A percentile compares a stretch with the other conserved stretches of the same genome.
Evolutionary conservation across 202 grass and related monocot species (phyloP).

Genomic region (Saccharum hybrid): DNA sequence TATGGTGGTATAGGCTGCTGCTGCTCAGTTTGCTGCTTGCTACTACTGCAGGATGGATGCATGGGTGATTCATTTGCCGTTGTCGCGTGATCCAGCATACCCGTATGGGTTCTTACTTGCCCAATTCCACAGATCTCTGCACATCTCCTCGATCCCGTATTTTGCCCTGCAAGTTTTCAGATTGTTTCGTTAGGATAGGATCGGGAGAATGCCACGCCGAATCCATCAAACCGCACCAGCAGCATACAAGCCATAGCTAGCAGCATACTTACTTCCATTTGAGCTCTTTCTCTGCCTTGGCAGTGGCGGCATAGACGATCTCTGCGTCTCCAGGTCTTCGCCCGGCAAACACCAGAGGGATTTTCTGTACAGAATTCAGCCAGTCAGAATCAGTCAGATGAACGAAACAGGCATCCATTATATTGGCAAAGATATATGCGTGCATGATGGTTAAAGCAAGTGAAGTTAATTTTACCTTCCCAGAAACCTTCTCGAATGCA

Average conservation of each 20-base stretch:
- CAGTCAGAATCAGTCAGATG: neutral
- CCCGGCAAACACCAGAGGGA: slow-evolving; percentile 79
- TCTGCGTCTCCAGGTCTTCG: slow-evolving; percentile 90
- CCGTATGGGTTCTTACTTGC: slow-evolving; percentile 93
- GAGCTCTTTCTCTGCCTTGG: slow-evolving; percentile 85
- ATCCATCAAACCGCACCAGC: neutral
- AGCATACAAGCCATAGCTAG: neutral
- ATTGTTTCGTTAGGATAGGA: neutral
- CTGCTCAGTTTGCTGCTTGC: slow-evolving; percentile 5
- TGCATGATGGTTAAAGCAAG: too few relatives aligned
- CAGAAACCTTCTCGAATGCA: slow-evolving; percentile 82
- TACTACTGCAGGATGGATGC: neutral
- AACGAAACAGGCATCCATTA: too few relatives aligned
- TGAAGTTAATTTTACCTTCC: slow-evolving; percentile 56
- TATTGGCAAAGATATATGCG: neutral
- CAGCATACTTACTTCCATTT: slow-evolving; percentile 81
- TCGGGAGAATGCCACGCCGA: neutral
- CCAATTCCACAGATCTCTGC: slow-evolving; percentile 97
- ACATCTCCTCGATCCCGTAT: slow-evolving; percentile 91
- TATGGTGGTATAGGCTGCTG: neutral
- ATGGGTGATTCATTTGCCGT: slow-evolving; percentile 35
- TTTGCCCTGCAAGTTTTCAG: slow-evolving; percentile 61
- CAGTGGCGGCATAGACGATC: slow-evolving; percentile 75
- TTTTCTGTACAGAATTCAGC: slow-evolving; percentile 64
- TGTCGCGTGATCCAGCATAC: slow-evolving; percentile 49